phyloP scores from a whole-genome alignment of 495 filamentous ascomycete species.

The Cenococcum geophilum region DNA sequence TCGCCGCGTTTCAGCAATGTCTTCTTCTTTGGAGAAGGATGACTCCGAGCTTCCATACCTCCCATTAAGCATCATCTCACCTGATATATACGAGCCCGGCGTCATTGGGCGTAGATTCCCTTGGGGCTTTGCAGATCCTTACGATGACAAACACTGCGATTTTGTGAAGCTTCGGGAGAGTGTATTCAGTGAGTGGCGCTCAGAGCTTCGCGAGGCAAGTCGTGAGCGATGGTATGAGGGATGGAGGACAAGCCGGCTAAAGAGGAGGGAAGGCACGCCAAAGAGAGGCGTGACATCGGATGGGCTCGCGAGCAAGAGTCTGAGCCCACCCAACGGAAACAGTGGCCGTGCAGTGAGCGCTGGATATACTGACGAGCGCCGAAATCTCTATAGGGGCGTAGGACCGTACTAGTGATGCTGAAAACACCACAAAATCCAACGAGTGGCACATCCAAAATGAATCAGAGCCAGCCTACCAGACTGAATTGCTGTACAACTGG shows the following conservation, averaged over 20 bases:
- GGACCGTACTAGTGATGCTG: not conserved
- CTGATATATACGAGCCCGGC: constrained; percentile 71
- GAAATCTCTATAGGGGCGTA: not conserved
- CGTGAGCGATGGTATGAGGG: constrained; percentile 93
- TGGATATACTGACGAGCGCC: not conserved
- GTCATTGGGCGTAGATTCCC: constrained; percentile 78
- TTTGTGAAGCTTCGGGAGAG: constrained; percentile 85
- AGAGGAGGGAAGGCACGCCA: constrained; percentile 18
- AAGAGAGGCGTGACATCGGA: not conserved
- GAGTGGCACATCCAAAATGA: not conserved
- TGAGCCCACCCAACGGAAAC: not conserved
- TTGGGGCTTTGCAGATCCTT: constrained; percentile 94
- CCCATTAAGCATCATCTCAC: constrained; percentile 88
- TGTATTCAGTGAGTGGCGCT: constrained; percentile 89
- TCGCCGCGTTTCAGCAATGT: constrained; percentile 30
- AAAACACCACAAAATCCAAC: not conserved
- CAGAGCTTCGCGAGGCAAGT: constrained; percentile 85
- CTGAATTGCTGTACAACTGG: not conserved
- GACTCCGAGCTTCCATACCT: constrained; percentile 46
- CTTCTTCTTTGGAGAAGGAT: constrained; percentile 21
- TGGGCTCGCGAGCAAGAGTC: not conserved
- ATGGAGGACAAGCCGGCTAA: constrained; percentile 75
- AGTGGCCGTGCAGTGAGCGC: constrained; percentile 11
- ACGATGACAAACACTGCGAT: constrained; percentile 87
- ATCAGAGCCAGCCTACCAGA: not conserved